Evolutionary conservation across 805 yeast species (phyloP).

Genomic region (Grigorovia humatica): DNA sequence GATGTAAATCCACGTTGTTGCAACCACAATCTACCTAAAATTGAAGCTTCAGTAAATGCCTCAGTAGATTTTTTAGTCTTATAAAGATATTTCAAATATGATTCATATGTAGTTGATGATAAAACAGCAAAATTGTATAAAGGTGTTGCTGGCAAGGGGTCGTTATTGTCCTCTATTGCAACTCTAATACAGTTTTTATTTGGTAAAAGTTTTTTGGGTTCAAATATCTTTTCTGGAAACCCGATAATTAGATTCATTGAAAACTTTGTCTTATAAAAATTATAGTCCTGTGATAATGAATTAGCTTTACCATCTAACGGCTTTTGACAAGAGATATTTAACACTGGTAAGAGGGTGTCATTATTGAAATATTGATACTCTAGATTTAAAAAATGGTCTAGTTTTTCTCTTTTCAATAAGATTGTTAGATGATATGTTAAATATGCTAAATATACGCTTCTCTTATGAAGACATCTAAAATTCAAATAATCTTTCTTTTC

Average conservation of each 20-base stretch:
- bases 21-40: constrained; percentile 83
- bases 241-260: constrained; percentile 65
- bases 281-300: constrained; percentile 21
- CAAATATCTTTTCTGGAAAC: constrained; percentile 62
- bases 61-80: constrained; percentile 67
- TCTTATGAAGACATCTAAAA: constrained; percentile 80
- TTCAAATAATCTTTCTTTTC: constrained; percentile 85
- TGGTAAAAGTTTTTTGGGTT: constrained; percentile 63
- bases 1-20: constrained; percentile 76
- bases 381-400: constrained; percentile 36
- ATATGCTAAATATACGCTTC: constrained; percentile 78
- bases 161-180: constrained; percentile 29
- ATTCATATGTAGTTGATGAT: constrained; percentile 55
- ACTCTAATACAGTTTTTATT: constrained; percentile 76
- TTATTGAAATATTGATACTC: constrained; percentile 66
- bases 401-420: constrained; percentile 41
- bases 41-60: constrained; percentile 77
- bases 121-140: constrained; percentile 74
- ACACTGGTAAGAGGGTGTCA: constrained; percentile 65
- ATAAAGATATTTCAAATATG: constrained; percentile 66
- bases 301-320: constrained; percentile 1
- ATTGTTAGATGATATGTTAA: constrained; percentile 55
- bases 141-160: constrained; percentile 44
- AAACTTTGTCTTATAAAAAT: constrained; percentile 60
- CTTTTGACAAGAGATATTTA: constrained; percentile 44